Evolutionary conservation across 2,329 filamentous ascomycete genomes (phyloP), one percentile per base, ranked within the genome.

Genomic region (Fusarium pininemorale): DNA sequence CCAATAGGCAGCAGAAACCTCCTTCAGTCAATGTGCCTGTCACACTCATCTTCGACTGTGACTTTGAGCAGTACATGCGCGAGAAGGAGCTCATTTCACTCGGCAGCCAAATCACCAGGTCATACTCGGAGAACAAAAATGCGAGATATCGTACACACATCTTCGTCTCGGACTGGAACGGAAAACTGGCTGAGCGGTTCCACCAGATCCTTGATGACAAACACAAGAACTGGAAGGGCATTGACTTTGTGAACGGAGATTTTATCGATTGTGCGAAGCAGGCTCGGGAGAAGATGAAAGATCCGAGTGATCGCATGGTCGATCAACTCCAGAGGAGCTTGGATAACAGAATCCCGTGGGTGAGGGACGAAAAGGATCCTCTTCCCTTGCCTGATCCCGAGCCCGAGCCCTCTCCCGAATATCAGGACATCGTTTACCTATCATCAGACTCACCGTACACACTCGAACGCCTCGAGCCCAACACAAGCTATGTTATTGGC

Each of bases 401-500:
- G 44, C 79, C 82, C 7, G 76, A 77, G 50, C 75, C 80, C 26
- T 70, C 77, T 26, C 79, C 81, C 35, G 78, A 80, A 41, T 82
- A 82, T 68, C 78, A 79, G 61, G 84, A 85, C 54, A 87, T 98
- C 12, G 89, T 99, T 65, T 99, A 99, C 80, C 90, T 99, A 9
- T 94, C 94, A 13, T 95, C 95, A 22, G 96, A 99, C 82, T 97
- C 94, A n/a, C 91, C 93, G 1, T 88, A 97, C 75, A 96, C 93
- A 0, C 87, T 99, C 37, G 91, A 92, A 11, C 89, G 93, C 48
- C 88, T 99, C 48, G 94, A 95, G 81, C 94, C 95, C 1, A 92
- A 96, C 83, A 95, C 92, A 69, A 96, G 91, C 66, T 99, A 99
- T 82, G 92, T 99, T 72, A 93, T 99, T 63, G 96, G 96, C 41